Percentiles rank a stretch among this genome's conserved stretches.
Evolutionary conservation across 331 rosid species (phyloP).

Genomic region (Quercus tomentella): DNA sequence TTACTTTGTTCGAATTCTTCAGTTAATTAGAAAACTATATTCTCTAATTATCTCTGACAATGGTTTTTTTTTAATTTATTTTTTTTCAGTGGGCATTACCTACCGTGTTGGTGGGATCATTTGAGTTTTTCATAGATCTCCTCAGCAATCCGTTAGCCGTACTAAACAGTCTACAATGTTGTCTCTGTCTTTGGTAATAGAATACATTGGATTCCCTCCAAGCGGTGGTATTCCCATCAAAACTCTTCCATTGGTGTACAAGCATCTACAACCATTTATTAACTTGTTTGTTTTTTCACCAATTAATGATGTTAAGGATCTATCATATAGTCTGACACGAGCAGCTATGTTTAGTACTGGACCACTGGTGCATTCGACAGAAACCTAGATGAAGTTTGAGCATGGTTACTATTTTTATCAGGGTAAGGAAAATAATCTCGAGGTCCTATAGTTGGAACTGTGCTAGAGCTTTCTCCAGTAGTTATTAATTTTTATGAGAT

Average conservation of each 20-base stretch:
- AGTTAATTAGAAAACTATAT: background rate
- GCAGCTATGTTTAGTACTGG: conserved; percentile 76
- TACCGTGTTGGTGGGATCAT: conserved; percentile 55
- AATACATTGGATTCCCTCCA: conserved; percentile 64
- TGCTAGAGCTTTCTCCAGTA: conserved; percentile 39
- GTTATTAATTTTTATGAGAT: conserved; percentile 82
- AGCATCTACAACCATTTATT: conserved; percentile 67
- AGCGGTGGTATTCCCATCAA: conserved; percentile 48
- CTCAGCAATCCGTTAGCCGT: conserved; percentile 54
- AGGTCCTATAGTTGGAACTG: conserved; percentile 30
- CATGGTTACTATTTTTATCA: conserved; percentile 79
- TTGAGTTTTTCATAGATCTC: conserved; percentile 67
- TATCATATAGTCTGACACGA: conserved; percentile 58
- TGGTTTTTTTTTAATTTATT: background rate
- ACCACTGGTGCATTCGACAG: conserved; percentile 87
- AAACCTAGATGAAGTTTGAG: conserved; percentile 61
- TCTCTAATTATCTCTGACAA: conserved; percentile 10
- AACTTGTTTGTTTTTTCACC: conserved; percentile 66
- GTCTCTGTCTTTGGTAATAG: conserved; percentile 70
- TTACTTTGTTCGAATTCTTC: background rate
- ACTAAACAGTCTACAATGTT: conserved; percentile 50
- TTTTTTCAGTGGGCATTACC: conserved; percentile 66
- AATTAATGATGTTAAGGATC: conserved; percentile 34
- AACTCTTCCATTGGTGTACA: conserved; percentile 70
- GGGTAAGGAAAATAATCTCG: conserved; percentile 43